Evolutionary conservation across 306 rosid species (phyloP), one percentile per base, ranked within the genome.

Genomic region (Corylus avellana): DNA sequence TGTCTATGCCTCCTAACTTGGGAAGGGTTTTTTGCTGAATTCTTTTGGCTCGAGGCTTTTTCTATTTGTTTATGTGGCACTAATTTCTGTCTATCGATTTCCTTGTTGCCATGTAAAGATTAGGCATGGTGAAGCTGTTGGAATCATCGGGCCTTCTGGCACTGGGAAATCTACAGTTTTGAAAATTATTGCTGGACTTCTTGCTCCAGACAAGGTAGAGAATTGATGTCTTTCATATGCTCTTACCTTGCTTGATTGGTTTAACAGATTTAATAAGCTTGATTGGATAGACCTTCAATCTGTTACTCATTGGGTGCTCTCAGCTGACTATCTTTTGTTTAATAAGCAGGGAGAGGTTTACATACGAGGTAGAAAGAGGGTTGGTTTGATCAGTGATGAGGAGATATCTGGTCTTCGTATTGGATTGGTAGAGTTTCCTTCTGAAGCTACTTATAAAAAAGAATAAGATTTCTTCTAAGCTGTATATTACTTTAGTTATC

Each of bases 101-200:
- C 29, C 14, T 69, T 58, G 10, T 50, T 66, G 32, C 57, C 56
- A 71, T 79, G 63, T 85, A 83, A 86, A 93, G 99, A 96, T 96
- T 82, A 93, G 94, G 75, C 91, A 89, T 88, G 98, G 99, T 14
- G 99, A 96, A 89, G 96, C 99, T 73, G 98, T 96, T 87, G 99
- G 98, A 76, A 92, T 93, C 79, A 96, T 96, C 76, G 99, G 99
- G 77, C 99, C 99, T 71, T 96, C 99, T 79, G 99, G 99, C 74
- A 96, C 99, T 3, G 99, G 99, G 11, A 96, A 96, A 83, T 96
- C 99, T 42, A 93, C 99, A 20, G 84, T 89, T 85, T 78, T 96
- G 80, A 96, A 93, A 89, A 96, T 96, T 66, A 86, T 93, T 44
- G 98, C 99, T 17, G 99, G 99, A 75, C 96, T 96, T 83, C 96